Evolutionary conservation across 805 yeast genomes (phyloP).

Genomic region (Candida glaebosa): DNA sequence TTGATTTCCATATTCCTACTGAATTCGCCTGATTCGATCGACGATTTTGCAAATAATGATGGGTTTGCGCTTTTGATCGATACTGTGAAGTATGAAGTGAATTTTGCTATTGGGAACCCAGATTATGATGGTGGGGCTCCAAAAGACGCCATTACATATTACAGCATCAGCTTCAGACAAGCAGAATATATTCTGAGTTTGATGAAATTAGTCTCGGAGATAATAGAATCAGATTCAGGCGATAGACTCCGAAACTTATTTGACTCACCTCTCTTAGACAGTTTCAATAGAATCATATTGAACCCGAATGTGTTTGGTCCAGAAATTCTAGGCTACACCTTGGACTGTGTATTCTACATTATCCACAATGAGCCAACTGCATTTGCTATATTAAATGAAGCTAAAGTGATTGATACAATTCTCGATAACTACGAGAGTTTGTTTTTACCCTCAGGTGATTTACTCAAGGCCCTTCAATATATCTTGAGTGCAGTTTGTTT

Average conservation of each 20-base stretch:
- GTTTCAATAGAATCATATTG: conserved; percentile 55
- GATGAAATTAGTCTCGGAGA: conserved; percentile 58
- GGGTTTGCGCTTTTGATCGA: conserved; percentile 67
- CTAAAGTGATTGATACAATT: conserved; percentile 64
- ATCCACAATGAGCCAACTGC: conserved; percentile 92
- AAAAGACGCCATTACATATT: conserved; percentile 45
- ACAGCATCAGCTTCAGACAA: conserved; percentile 56
- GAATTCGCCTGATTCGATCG: conserved; percentile 46
- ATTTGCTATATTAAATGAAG: conserved; percentile 72
- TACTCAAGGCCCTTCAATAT: conserved; percentile 64
- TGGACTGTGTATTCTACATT: conserved; percentile 64
- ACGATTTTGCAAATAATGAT: conserved; percentile 59
- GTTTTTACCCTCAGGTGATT: conserved; percentile 55
- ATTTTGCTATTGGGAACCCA: conserved; percentile 59
- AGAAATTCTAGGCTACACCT: conserved; percentile 53
- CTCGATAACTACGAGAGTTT: conserved; percentile 54
- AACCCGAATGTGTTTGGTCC: conserved; percentile 66
- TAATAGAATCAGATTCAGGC: conserved; percentile 72
- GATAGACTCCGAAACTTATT: conserved; percentile 81
- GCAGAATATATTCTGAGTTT: conserved; percentile 47
- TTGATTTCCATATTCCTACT: conserved; percentile 48
- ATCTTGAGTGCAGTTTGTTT: conserved; percentile 80
- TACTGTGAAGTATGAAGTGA: conserved; percentile 60
- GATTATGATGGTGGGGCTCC: conserved; percentile 58
- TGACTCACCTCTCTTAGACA: conserved; percentile 72